Conservation (phyloP, 306 rosid genomes). For the Oemleria cerasiformis region DNA sequence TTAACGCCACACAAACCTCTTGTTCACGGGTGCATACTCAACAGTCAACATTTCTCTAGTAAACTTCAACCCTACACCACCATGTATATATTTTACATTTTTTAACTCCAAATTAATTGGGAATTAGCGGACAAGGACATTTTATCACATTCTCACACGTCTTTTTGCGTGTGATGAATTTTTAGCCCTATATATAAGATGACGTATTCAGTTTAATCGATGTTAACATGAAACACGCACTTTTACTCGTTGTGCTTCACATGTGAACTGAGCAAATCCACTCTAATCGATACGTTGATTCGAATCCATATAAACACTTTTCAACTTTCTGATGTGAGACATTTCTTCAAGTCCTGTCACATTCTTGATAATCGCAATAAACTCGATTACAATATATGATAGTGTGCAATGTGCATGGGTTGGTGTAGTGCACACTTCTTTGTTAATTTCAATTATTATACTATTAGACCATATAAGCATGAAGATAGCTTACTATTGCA, state of each 20-base stretch:
- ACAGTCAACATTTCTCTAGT: slow-evolving; percentile 16
- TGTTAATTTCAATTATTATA: not conserved
- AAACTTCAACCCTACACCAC: slow-evolving; percentile 3
- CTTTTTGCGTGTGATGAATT: not conserved
- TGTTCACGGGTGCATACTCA: slow-evolving; percentile 35
- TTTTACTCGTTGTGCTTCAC: too few species aligned
- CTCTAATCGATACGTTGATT: too few species aligned
- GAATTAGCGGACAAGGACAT: not conserved
- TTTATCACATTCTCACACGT: not conserved
- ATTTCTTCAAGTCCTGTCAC: not conserved
- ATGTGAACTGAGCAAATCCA: too few species aligned
- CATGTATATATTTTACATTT: not conserved
- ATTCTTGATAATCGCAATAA: too few species aligned
- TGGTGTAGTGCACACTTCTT: not conserved
- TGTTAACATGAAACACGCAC: too few species aligned
- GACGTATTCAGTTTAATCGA: too few species aligned
- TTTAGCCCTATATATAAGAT: not conserved
- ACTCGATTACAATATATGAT: not conserved
- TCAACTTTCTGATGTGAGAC: not conserved
- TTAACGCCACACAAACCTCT: slow-evolving; percentile 30
- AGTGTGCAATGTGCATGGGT: not conserved
- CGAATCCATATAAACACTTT: too few species aligned
- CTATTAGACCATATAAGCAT: not conserved
- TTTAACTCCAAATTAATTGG: not conserved
- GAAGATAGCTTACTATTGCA: not conserved